These are phyloP conservation scores for Elsinoe necatrix DNA, from an alignment of 2,329 filamentous ascomycete species.

Conservation along the genomic window DNA sequence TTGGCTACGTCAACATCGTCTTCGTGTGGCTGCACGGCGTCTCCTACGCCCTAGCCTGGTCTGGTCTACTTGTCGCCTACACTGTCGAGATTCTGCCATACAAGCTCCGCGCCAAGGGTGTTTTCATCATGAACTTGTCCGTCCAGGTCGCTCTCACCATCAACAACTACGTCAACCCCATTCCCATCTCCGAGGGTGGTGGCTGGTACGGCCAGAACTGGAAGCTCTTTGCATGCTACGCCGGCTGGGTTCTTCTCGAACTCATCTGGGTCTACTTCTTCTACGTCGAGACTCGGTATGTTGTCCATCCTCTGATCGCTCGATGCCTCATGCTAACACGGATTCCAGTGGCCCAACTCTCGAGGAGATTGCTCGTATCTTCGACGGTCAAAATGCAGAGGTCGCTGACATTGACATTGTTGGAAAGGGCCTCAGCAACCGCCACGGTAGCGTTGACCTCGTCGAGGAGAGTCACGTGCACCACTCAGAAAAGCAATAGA, in stretches of 20 bases:
- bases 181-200: slow-evolving; percentile 23
- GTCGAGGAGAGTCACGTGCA: not conserved
- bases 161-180: slow-evolving; percentile 31
- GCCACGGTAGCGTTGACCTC: not conserved
- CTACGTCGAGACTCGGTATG: slow-evolving; percentile 35
- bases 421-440: not conserved
- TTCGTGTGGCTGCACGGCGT: slow-evolving; percentile 29
- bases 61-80: slow-evolving; percentile 38
- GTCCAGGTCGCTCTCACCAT: slow-evolving; percentile 40
- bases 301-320: not conserved
- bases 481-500: not conserved
- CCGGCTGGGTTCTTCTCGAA: slow-evolving; percentile 28
- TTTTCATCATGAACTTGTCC: slow-evolving; percentile 39
- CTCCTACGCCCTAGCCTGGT: slow-evolving; percentile 35
- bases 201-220: slow-evolving; percentile 18
- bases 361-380: slow-evolving; percentile 40
- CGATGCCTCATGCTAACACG: not conserved
- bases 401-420: slow-evolving; percentile 23
- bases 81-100: slow-evolving; percentile 41
- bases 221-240: slow-evolving; percentile 29
- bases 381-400: slow-evolving; percentile 37
- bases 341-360: slow-evolving; percentile 34
- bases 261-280: slow-evolving; percentile 27
- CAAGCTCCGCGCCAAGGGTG: slow-evolving; percentile 38
- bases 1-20: slow-evolving; percentile 28